These are phyloP conservation scores for Anastatica hierochuntica DNA, from an alignment of 345 rosid species.

Conservation along the genomic window DNA sequence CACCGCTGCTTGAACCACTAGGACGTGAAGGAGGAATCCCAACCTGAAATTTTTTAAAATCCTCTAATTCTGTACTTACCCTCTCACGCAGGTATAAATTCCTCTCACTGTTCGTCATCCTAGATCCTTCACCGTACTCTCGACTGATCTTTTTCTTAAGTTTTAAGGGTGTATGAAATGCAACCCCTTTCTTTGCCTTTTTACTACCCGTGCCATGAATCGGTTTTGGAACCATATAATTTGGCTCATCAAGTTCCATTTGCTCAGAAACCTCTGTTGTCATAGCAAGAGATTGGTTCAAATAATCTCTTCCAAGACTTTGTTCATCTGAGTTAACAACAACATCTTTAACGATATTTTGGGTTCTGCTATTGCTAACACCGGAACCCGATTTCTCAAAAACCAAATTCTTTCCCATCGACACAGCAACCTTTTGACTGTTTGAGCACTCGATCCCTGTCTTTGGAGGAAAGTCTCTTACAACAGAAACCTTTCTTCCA, in stretches of 20 bases:
- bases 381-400: slow-evolving; percentile 15
- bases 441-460: slow-evolving; percentile 36
- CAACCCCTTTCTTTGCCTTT: slow-evolving; percentile 13
- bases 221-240: slow-evolving; percentile 9
- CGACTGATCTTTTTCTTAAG: neutral
- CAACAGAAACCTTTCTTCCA: slow-evolving; percentile 36
- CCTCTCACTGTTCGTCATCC: slow-evolving; percentile 46
- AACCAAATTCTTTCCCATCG: slow-evolving; percentile 8
- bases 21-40: neutral
- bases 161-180: slow-evolving; percentile 1
- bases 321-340: neutral
- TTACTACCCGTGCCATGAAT: slow-evolving; percentile 15
- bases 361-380: neutral
- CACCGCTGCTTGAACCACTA: neutral
- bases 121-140: slow-evolving; percentile 16
- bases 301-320: slow-evolving; percentile 21
- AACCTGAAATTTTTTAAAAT: slow-evolving; percentile 19
- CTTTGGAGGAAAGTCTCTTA: slow-evolving; percentile 45
- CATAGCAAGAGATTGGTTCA: slow-evolving; percentile 4
- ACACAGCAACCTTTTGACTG: slow-evolving; percentile 14
- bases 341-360: slow-evolving; percentile 3
- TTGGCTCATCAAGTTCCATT: slow-evolving; percentile 5
- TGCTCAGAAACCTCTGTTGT: neutral
- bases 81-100: slow-evolving; percentile 52
- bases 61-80: slow-evolving; percentile 19